A percentile compares a stretch with the other conserved stretches of the same genome.
Conservation (phyloP, 2,329 filamentous ascomycete genomes). For the Rhinocladiella mackenziei region DNA sequence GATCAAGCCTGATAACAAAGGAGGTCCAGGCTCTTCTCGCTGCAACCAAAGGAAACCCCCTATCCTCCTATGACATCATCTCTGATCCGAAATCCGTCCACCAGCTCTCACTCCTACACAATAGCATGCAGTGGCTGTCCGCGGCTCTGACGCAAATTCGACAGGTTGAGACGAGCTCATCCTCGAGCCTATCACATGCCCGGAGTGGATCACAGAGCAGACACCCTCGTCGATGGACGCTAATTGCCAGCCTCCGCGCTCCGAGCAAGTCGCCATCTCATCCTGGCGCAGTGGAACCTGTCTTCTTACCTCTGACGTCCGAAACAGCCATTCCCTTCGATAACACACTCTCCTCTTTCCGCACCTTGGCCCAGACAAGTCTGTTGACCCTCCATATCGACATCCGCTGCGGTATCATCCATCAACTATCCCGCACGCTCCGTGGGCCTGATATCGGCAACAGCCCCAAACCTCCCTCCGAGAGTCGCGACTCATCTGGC, state of each 20-base stretch:
- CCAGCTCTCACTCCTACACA: slow-evolving; percentile 82
- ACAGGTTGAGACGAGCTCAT: slow-evolving; percentile 73
- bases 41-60: slow-evolving; percentile 53
- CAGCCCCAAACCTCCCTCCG: slow-evolving; percentile 32
- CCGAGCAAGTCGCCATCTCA: slow-evolving; percentile 14
- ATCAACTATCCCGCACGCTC: slow-evolving; percentile 67
- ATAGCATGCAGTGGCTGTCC: slow-evolving; percentile 96
- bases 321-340: slow-evolving; percentile 88
- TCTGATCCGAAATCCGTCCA: slow-evolving; percentile 82
- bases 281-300: slow-evolving; percentile 45
- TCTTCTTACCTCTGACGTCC: slow-evolving; percentile 81
- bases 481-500: slow-evolving; percentile 46
- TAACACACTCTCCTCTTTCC: slow-evolving; percentile 75
- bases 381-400: slow-evolving; percentile 86
- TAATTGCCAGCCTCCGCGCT: slow-evolving; percentile 60
- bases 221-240: slow-evolving; percentile 71
- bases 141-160: slow-evolving; percentile 76
- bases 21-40: slow-evolving; percentile 54
- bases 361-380: slow-evolving; percentile 71
- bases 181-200: slow-evolving; percentile 40
- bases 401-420: slow-evolving; percentile 76
- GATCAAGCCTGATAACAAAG: slow-evolving; percentile 57
- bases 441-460: slow-evolving; percentile 43
- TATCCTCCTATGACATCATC: slow-evolving; percentile 78
- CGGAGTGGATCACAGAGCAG: slow-evolving; percentile 43